Evolutionary conservation across 2,329 filamentous ascomycete species (phyloP), one percentile per base, ranked within the genome.

Genomic region (Alternaria postmessia): DNA sequence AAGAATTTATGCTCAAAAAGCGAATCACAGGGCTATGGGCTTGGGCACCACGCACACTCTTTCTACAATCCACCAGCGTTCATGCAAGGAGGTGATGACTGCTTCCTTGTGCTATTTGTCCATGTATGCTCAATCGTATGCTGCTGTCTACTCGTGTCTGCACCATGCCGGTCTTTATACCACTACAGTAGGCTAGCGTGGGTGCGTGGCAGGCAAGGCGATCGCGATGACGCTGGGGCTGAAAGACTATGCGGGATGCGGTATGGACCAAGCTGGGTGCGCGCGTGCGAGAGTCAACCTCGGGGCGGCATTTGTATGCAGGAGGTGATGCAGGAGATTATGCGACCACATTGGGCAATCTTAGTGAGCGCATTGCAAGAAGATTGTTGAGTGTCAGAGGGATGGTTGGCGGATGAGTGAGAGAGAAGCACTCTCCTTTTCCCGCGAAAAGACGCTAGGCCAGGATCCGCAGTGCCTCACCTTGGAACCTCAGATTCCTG

Each of bases 191-290:
- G 30, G 46, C 56, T 59, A 59, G 56, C 44, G 56, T 55, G 38
- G 30, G 18, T 43, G 51, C 51, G 48, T 47, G 43, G 39, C 24
- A 52, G 42, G 56, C 43, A 55, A 48, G 51, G 55, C 52, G 61
- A 60, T 64, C 8, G 61, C 65, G 62, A 75, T 75, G 73, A 75
- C 70, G 73, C 64, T 53, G 57, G 58, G 65, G 69, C 65, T 68
- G 67, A 51, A 61, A 61, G 59, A 55, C 53, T 56, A 64, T 59
- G 59, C 22, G 28, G 54, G 41, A 59, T 51, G 30, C 22, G 58
- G 64, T 51, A 51, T 54, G 24, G 18, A 26, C 42, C 22, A 36
- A 57, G 26, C 8, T 53, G 42, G 63, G 30, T 62, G 56, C 58
- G 65, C 60, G 57, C 41, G 49, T 44, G 47, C 36, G 39, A 48